Conservation (phyloP, 768 basidiomycete species). For the Lyophyllum shimeji region DNA sequence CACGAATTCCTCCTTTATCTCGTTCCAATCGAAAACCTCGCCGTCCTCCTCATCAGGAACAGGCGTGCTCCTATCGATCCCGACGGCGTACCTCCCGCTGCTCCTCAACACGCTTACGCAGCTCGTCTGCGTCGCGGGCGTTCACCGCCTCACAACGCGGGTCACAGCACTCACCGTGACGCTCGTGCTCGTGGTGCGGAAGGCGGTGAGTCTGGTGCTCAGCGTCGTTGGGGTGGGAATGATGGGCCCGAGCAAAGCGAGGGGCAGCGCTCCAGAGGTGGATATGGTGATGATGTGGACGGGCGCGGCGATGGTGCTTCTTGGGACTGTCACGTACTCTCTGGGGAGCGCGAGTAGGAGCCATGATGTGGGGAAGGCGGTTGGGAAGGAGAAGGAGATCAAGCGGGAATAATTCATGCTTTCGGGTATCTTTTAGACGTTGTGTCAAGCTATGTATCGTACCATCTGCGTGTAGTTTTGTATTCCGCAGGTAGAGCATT, state of each 20-base stretch:
- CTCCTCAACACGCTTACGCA: conserved; percentile 80
- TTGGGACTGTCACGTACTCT: conserved; percentile 73
- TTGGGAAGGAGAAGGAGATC: conserved; percentile 19
- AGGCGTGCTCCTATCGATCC: conserved; percentile 38
- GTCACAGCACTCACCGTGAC: conserved; percentile 77
- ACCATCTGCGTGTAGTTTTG: too few relatives aligned
- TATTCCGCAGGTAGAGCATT: too few relatives aligned
- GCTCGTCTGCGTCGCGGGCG: conserved; percentile 82
- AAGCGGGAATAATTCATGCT: conserved; percentile 14
- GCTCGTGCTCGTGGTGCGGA: conserved; percentile 77
- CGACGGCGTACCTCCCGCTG: conserved; percentile 62
- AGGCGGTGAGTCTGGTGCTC: conserved; percentile 73
- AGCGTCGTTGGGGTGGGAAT: conserved; percentile 54
- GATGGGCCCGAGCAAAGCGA: conserved; percentile 11
- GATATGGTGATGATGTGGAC: conserved; percentile 58
- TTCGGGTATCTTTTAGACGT: too few relatives aligned
- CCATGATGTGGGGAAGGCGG: conserved; percentile 8
- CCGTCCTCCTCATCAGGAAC: not conserved
- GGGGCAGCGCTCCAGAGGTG: conserved; percentile 26
- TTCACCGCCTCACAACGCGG: conserved; percentile 79
- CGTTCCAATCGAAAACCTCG: not conserved
- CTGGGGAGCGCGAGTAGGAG: conserved; percentile 31
- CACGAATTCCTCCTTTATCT: conserved; percentile 19
- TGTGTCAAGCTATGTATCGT: too few relatives aligned
- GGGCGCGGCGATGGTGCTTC: conserved; percentile 66